Evolutionary conservation across 495 filamentous ascomycete species (phyloP).

Genomic region (Neurospora sp.): DNA sequence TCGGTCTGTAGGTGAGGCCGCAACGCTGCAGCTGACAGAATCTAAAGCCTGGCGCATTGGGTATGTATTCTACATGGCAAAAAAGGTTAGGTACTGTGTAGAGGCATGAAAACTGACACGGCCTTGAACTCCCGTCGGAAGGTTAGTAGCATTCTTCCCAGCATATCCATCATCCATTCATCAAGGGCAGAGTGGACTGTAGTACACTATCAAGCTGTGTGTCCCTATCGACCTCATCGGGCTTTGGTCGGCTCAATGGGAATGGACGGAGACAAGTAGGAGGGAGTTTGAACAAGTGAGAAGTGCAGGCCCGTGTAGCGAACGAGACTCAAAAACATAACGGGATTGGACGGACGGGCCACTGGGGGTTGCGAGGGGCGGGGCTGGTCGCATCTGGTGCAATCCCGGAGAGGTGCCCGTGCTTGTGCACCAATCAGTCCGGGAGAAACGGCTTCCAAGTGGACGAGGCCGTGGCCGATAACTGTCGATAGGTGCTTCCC

Average conservation of each 20-base stretch:
- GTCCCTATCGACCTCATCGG: background rate
- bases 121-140: background rate
- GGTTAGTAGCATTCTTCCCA: background rate
- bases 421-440: background rate
- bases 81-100: background rate
- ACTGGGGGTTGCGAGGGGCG: background rate
- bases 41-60: background rate
- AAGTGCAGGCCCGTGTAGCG: background rate
- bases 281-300: background rate
- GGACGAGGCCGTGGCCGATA: background rate
- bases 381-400: background rate
- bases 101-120: background rate
- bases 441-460: background rate
- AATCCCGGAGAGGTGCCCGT: background rate
- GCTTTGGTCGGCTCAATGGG: background rate
- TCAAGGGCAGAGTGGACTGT: background rate
- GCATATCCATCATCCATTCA: background rate
- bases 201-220: background rate
- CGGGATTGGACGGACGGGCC: background rate
- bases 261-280: background rate
- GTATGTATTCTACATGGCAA: background rate
- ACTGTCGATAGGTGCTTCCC: background rate
- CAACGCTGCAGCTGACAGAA: background rate
- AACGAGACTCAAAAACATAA: background rate
- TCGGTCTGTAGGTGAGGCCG: background rate